Conservation (phyloP, 768 basidiomycete genomes). For the Pleurotus cornucopiae region DNA sequence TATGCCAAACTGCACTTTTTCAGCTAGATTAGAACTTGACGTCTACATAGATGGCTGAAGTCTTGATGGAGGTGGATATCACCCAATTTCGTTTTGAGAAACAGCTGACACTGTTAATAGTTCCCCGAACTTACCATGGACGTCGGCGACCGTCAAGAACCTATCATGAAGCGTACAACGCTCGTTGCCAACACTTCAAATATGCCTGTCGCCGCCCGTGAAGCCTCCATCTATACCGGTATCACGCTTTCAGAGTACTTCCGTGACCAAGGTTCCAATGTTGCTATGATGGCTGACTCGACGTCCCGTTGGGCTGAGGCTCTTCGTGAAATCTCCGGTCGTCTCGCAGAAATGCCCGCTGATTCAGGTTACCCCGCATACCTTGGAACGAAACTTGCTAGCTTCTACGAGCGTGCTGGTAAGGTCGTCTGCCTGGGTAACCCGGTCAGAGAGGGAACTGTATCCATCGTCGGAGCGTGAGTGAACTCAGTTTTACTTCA, state of each 20-base stretch:
- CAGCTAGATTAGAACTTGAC: neutral
- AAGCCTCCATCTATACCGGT: constrained; percentile 99
- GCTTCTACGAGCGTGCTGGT: constrained; percentile 98
- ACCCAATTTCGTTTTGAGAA: neutral
- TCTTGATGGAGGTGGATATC: constrained; percentile 84
- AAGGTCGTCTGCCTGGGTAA: constrained; percentile 92
- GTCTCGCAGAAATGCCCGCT: constrained; percentile 99
- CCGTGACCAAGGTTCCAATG: constrained; percentile 97
- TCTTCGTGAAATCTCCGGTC: constrained; percentile 97
- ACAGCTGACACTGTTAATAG: constrained; percentile 22
- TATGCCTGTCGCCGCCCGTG: constrained; percentile 99
- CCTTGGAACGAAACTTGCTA: constrained; percentile 89
- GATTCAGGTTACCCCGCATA: constrained; percentile 99
- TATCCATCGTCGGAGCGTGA: constrained; percentile 98
- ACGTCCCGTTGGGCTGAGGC: constrained; percentile 99
- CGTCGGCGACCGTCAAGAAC: constrained; percentile 87
- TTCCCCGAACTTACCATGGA: constrained; percentile 95
- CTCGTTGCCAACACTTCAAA: constrained; percentile 99
- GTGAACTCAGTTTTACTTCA: constrained; percentile 26
- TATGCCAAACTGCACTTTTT: constrained; percentile 20
- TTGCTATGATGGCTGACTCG: constrained; percentile 99
- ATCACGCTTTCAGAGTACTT: constrained; percentile 99
- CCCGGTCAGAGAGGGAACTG: constrained; percentile 84
- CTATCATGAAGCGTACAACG: constrained; percentile 99
- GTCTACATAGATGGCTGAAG: constrained; percentile 79